Conservation (phyloP, 257 asterid genomes). For the Haberlea rhodopensis region DNA sequence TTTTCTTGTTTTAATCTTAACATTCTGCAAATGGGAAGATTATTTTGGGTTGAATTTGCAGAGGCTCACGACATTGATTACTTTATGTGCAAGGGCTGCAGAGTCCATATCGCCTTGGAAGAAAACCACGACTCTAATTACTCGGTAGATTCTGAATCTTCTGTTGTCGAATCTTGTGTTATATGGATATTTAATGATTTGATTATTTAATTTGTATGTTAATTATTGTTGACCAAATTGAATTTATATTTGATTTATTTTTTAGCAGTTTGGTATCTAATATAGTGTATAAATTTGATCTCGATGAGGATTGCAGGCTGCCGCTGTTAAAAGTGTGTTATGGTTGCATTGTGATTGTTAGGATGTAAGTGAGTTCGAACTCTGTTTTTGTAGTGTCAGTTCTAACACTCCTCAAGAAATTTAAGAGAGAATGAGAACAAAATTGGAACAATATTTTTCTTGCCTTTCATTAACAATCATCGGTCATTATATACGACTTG, state of each 20-base stretch:
- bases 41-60: not conserved
- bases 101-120: conserved; percentile 5
- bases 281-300: too few species aligned
- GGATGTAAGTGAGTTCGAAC: too few species aligned
- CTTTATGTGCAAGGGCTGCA: conserved; percentile 3
- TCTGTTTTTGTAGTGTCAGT: too few species aligned
- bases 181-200: too few species aligned
- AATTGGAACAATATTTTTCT: too few species aligned
- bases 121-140: not conserved
- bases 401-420: too few species aligned
- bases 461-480: too few species aligned
- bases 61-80: not conserved
- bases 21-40: not conserved
- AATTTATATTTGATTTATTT: not conserved
- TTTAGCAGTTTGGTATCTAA: not conserved
- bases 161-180: not conserved
- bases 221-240: not conserved
- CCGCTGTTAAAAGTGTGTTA: too few species aligned
- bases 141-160: not conserved
- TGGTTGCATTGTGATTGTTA: too few species aligned
- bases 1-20: not conserved
- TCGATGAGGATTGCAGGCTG: too few species aligned
- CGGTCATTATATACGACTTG: too few species aligned
- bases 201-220: not conserved
- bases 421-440: too few species aligned